These are phyloP conservation scores for Amaranthus tricolor DNA, from an alignment of 179 eudicot genomes.

Conservation along the genomic window DNA sequence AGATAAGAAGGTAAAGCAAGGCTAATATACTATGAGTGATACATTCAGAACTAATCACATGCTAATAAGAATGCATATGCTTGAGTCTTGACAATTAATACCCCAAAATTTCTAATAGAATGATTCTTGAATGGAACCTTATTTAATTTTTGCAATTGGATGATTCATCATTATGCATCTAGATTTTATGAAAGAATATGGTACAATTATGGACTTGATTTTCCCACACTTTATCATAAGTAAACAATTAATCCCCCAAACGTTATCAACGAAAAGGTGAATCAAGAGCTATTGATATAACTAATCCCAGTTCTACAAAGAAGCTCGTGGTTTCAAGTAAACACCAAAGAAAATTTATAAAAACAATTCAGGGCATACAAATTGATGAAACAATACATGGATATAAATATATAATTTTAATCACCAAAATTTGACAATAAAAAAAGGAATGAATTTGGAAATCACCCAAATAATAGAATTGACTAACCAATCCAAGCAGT, in stretches of 20 bases:
- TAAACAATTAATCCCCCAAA: too few relatives aligned
- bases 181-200: background rate
- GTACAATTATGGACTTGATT: background rate
- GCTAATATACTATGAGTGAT: too few relatives aligned
- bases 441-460: background rate
- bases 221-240: background rate
- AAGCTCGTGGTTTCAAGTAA: background rate
- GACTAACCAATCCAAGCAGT: slow-evolving; percentile 78
- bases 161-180: background rate
- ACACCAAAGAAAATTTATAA: background rate
- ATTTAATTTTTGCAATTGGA: background rate
- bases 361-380: too few relatives aligned
- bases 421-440: background rate
- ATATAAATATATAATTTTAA: background rate
- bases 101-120: too few relatives aligned
- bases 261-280: too few relatives aligned
- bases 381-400: too few relatives aligned
- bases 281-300: background rate
- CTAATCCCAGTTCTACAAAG: background rate
- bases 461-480: background rate
- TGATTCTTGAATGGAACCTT: too few relatives aligned
- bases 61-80: too few relatives aligned
- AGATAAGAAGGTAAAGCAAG: too few relatives aligned
- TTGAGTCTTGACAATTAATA: too few relatives aligned
- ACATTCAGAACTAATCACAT: too few relatives aligned